Conservation (phyloP, 371 early-diverging fungal species). For the Apophysomyces trapeziformis region DNA sequence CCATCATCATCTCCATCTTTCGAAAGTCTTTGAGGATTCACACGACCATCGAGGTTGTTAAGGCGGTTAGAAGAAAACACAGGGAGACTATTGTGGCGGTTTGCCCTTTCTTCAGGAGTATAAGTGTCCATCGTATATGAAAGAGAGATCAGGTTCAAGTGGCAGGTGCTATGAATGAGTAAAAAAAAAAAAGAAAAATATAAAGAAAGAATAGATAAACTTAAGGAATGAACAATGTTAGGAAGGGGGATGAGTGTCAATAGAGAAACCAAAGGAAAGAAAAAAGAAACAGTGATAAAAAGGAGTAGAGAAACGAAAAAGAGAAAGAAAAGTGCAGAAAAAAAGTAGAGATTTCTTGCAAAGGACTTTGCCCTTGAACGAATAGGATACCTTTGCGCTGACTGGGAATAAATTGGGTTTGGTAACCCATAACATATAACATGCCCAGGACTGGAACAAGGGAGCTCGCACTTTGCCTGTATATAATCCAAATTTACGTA, state of each 20-base stretch:
- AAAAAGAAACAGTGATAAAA: neutral
- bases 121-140: neutral
- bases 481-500: too few species aligned
- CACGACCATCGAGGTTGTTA: neutral
- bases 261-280: slow-evolving; percentile 3
- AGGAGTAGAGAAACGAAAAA: neutral
- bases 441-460: too few species aligned
- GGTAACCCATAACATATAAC: too few species aligned
- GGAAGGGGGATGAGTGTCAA: slow-evolving; percentile 1
- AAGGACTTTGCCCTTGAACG: neutral
- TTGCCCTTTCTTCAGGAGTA: slow-evolving; percentile 6
- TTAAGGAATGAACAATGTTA: slow-evolving; percentile 4
- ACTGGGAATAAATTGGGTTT: too few species aligned
- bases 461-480: too few species aligned
- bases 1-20: slow-evolving; percentile 7
- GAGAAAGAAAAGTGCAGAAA: neutral
- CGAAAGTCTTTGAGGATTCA: slow-evolving; percentile 6
- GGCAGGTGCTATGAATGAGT: neutral
- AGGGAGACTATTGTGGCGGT: slow-evolving; percentile 6
- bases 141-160: neutral
- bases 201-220: too few species aligned
- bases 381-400: too few species aligned
- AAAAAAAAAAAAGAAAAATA: neutral
- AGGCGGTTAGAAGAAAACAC: neutral
- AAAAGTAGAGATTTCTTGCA: neutral